Conservation (phyloP, 495 filamentous ascomycete species). For the Podospora pseudoanserina region DNA sequence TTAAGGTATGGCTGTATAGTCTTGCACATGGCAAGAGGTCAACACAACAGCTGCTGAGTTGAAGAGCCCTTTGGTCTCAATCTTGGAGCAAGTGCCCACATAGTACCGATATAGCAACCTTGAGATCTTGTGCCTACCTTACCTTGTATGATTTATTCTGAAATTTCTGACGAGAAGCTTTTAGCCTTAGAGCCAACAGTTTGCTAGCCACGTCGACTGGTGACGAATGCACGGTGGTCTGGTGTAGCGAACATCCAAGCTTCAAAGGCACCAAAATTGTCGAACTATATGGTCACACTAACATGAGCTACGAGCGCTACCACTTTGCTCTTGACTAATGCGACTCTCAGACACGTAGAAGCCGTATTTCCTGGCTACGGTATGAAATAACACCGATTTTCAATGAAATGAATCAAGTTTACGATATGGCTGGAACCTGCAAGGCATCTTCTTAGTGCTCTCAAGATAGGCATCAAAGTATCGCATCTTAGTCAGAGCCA, state of each 20-base stretch:
- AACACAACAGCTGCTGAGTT: no score
- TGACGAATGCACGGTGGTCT: slow-evolving; percentile 1
- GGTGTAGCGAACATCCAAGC: slow-evolving; percentile 9
- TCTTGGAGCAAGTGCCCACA: no score
- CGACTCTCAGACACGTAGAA: not conserved
- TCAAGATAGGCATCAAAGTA: not conserved
- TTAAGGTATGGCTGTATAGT: no score
- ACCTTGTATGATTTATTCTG: not conserved
- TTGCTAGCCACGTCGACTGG: not conserved
- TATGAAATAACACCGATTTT: not conserved
- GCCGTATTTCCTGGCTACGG: not conserved
- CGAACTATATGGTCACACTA: not conserved
- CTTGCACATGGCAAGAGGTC: no score
- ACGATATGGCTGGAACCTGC: not conserved
- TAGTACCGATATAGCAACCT: no score
- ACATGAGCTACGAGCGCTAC: not conserved
- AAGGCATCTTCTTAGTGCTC: not conserved
- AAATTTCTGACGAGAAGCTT: not conserved
- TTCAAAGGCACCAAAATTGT: slow-evolving; percentile 3
- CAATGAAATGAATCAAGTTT: not conserved
- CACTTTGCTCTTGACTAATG: not conserved
- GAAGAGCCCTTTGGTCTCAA: no score
- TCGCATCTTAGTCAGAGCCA: not conserved
- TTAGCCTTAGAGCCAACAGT: not conserved
- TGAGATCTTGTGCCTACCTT: not conserved